Evolutionary conservation across 306 rosid species (phyloP), one percentile per base, ranked within the genome.

Genomic region (Fragaria ananassa): DNA sequence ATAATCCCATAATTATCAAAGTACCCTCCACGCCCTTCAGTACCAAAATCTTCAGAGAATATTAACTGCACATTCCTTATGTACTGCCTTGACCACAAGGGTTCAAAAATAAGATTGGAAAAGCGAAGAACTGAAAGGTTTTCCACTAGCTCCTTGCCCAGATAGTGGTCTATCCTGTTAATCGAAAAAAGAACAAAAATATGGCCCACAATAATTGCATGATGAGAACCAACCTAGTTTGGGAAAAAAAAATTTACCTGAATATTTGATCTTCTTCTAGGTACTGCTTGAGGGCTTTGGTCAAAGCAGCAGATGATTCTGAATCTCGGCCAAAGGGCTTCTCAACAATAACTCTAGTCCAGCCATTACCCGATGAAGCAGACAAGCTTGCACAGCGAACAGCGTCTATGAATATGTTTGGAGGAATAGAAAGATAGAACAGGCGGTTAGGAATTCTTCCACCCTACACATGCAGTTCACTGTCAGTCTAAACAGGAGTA

Each of bases 21-120:
- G 82, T 86, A 93, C 98, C 98, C 98, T 83, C 98, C 98, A 70
- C 98, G 98, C 74, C 98, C 98, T 89, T 93, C 98, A 4, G 98
- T 93, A 79, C 98, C 98, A 84, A 93, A 93, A 82, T 93, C 98
- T 83, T 93, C 98, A 4, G 98, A 93, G 83, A 93, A 93, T 81
- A 91, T 83, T 12, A 93, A 79, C 81, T 93, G 98, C 46, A 93
- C 98, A 71, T 91, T 93, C 80, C 93, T 86, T 81, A 93, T 93
- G 80, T 93, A 93, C 84, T 93, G 98, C 86, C 98, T 93, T 45
- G 98, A 86, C 98, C 98, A 93, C 73, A 93, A 83, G 46, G 98
- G 98, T 79, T 93, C 96, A 75, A 93, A 93, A 35, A 93, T 91
- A 75, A 93, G 98, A 81, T 93, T 93, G 35, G 98, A 93, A 80